These are phyloP conservation scores for Hymenoscyphus linearis DNA, from an alignment of 2,329 filamentous ascomycete species.

Conservation along the genomic window DNA sequence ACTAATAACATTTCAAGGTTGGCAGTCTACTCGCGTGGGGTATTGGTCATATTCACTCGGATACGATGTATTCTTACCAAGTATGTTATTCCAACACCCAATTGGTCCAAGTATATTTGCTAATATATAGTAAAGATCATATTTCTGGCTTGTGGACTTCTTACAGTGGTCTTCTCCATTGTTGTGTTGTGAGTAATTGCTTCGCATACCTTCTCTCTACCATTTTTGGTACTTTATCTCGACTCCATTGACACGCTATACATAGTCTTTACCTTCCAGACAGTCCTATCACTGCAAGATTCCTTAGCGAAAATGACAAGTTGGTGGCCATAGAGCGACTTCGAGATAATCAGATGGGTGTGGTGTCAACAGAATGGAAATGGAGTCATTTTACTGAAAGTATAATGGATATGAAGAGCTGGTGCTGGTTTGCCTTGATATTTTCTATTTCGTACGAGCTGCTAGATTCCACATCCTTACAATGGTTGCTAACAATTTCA, in stretches of 20 bases:
- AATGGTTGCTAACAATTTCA: constrained; percentile 40
- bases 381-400: constrained; percentile 41
- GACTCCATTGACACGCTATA: not conserved
- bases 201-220: not conserved
- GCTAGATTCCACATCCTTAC: constrained; percentile 40
- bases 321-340: constrained; percentile 49
- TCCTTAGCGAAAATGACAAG: constrained; percentile 46
- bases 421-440: constrained; percentile 32
- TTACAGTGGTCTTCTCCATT: constrained; percentile 43
- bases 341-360: constrained; percentile 49
- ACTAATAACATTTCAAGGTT: constrained; percentile 23
- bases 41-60: constrained; percentile 50
- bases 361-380: constrained; percentile 47
- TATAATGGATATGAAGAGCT: constrained; percentile 32
- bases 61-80: constrained; percentile 34
- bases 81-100: not conserved
- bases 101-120: not conserved
- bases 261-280: constrained; percentile 27
- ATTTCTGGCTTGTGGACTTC: constrained; percentile 48
- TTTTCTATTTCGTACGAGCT: constrained; percentile 22
- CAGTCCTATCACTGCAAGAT: constrained; percentile 34
- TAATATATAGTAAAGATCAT: constrained; percentile 35
- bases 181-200: constrained; percentile 34
- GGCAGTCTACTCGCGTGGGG: constrained; percentile 34
- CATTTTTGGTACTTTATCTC: not conserved